Evolutionary conservation across 306 rosid genomes (phyloP), one percentile per base, ranked within the genome.

Genomic region (Lupinus albus): DNA sequence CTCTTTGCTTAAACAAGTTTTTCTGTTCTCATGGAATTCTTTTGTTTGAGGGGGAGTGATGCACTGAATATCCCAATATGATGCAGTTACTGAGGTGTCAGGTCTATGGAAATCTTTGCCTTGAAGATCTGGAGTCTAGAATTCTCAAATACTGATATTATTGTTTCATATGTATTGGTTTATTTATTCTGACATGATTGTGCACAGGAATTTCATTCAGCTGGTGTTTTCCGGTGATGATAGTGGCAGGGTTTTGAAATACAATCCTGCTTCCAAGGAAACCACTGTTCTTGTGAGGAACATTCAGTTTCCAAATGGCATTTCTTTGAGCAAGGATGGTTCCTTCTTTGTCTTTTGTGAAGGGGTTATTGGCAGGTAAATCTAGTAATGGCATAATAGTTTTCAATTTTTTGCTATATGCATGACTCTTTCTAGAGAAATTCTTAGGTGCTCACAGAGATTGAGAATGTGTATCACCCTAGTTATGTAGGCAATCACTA

Each of bases 251-350:
- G 87, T 92, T 79, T 79, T 92, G 78, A 92, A 86, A 64, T 92
- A 89, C 84, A 79, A 86, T 74, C 76, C 91, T 53, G 39, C 69
- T 67, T 88, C 96, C 7, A 77, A 80, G 79, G 90, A 89, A 88
- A 85, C 94, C 74, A 80, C 82, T 12, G 97, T 93, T 76, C 98
- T 93, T 64, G n/a, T 73, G 47, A 78, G 87, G 72, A 84, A 86
- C 72, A 2, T 88, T 79, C 89, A 83, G 68, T 93, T 93, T 68
- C 91, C 98, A 13, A 93, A 93, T 81, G 98, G 98, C 58, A 48
- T 88, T 72, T 84, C 98, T 71, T 81, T 93, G 47, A 93, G 96
- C 87, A 90, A 90, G 80, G 98, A 93, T 16, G 85, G 97, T 55
- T 83, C 91, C 61, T 93, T 88, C 87, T 85, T 93, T 47, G 75